Evolutionary conservation across 1,139 yeast species (phyloP), one percentile per base, ranked within the genome.

Genomic region (Yamadazyma oceani): DNA sequence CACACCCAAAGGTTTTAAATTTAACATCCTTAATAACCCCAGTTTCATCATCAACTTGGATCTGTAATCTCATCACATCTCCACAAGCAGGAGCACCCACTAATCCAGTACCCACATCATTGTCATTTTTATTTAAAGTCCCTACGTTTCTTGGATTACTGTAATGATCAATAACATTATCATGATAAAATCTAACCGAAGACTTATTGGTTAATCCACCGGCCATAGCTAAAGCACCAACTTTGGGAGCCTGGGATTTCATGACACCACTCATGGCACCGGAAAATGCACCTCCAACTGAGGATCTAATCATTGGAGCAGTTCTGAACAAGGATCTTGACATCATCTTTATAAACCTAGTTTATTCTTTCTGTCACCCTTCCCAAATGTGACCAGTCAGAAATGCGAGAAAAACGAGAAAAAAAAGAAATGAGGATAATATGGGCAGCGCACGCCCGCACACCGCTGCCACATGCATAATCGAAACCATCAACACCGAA

Each of bases 11-110:
- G 7, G 98, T 92, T 78, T 92, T 92, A 69, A 92, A 92, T 66
- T 89, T 92, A 49, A 92, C 98, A 61, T 92, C 96, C 60, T 86
- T 81, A 54, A 92, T 92, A 41, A 86, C 74, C 2, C 98, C 98
- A 24, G 95, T 82, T 40, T 78, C 82, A 53, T 89, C 97, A 51
- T 83, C 83, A 13, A 92, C 98, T 58, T 90, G 81, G 55, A 92
- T 92, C 63, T 92, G 98, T 50, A 92, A 76, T 66, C 95, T 84
- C 97, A 92, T 92, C 37, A 92, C 98, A 69, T 92, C 98, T 42
- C 98, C 98, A 70, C 98, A 92, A 1, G 98, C 98, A 40, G 98
- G 98, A 0, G 98, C 98, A 38, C 98, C 92, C 14, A 92, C 98
- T 32, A 92, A 76, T 2, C 98, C 98, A 2, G 98, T 92, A 32